Evolutionary conservation across 192 early-diverging fungal species (phyloP).

Genomic region (Kappamyces sp.): DNA sequence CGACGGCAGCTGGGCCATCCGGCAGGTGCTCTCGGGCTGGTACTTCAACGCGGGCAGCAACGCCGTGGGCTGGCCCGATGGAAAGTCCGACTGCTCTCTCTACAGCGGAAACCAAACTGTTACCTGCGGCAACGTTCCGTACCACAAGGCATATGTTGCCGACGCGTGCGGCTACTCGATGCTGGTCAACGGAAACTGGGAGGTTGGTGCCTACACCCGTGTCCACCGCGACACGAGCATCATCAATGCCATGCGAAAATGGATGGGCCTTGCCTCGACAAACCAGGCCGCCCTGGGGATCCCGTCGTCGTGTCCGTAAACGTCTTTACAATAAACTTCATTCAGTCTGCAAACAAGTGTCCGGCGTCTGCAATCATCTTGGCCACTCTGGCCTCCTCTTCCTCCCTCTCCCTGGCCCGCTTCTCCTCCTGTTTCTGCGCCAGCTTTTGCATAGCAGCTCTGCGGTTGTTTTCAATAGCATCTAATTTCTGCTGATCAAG

Average conservation of each 20-base stretch:
- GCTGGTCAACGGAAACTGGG: not conserved
- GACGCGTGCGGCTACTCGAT: constrained; percentile 13
- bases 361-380: constrained; percentile 14
- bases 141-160: constrained; percentile 4
- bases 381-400: constrained; percentile 8
- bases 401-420: not conserved
- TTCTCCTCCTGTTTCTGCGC: not conserved
- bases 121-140: not conserved
- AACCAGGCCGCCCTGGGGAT: constrained; percentile 7
- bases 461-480: constrained; percentile 2
- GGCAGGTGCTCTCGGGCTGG: constrained; percentile 9
- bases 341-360: not conserved
- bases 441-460: not conserved
- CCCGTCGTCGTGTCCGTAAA: constrained; percentile 11
- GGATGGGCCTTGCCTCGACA: constrained; percentile 12
- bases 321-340: not conserved
- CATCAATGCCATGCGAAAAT: constrained; percentile 21
- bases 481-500: no score
- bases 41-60: not conserved
- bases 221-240: constrained; percentile 16
- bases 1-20: constrained; percentile 23
- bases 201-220: constrained; percentile 12
- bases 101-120: constrained; percentile 14
- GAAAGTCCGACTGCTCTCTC: constrained; percentile 4
- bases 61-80: constrained; percentile 15